Evolutionary conservation across 1,284 basidiomycete species (phyloP).

Genomic region (Polyporus tsugae): DNA sequence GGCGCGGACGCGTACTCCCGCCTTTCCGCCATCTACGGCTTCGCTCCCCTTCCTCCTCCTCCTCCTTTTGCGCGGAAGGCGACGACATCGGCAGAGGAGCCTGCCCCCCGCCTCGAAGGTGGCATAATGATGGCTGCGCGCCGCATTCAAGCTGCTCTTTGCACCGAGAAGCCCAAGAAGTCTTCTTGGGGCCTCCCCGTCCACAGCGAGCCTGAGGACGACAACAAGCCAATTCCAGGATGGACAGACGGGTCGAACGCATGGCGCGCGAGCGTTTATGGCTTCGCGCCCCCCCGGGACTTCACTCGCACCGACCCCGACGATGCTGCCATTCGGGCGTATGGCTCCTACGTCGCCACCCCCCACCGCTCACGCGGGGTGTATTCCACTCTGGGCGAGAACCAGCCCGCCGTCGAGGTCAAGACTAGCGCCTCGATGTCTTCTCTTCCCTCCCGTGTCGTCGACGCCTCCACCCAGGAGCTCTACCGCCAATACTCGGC

Average conservation of each 20-base stretch:
- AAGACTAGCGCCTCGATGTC: slow-evolving; percentile 29
- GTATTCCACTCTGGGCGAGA: slow-evolving; percentile 53
- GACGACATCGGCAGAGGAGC: slow-evolving; percentile 39
- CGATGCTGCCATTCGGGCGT: slow-evolving; percentile 42
- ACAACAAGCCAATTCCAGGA: slow-evolving; percentile 59
- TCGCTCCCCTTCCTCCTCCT: slow-evolving; percentile 61
- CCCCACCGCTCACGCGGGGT: slow-evolving; percentile 57
- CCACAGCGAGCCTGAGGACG: slow-evolving; percentile 32
- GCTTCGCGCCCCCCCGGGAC: slow-evolving; percentile 46
- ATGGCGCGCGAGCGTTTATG: slow-evolving; percentile 70
- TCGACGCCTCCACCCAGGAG: slow-evolving; percentile 43
- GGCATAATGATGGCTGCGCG: slow-evolving; percentile 76
- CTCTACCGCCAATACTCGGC: slow-evolving; percentile 62
- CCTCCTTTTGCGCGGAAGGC: slow-evolving; percentile 48
- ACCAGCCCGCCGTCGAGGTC: slow-evolving; percentile 40
- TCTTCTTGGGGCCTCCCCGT: slow-evolving; percentile 33
- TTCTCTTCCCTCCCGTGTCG: slow-evolving; percentile 26
- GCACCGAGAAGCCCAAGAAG: slow-evolving; percentile 48
- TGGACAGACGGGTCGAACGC: slow-evolving; percentile 74
- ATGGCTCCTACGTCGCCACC: slow-evolving; percentile 56
- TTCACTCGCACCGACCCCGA: slow-evolving; percentile 36
- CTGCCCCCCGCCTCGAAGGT: slow-evolving; percentile 49
- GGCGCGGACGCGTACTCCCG: slow-evolving; percentile 51
- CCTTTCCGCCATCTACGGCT: slow-evolving; percentile 61
- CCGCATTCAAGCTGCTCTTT: slow-evolving; percentile 60